phyloP scores from a whole-genome alignment of 768 basidiomycete genomes.

The Lactifluus subvellereus region DNA sequence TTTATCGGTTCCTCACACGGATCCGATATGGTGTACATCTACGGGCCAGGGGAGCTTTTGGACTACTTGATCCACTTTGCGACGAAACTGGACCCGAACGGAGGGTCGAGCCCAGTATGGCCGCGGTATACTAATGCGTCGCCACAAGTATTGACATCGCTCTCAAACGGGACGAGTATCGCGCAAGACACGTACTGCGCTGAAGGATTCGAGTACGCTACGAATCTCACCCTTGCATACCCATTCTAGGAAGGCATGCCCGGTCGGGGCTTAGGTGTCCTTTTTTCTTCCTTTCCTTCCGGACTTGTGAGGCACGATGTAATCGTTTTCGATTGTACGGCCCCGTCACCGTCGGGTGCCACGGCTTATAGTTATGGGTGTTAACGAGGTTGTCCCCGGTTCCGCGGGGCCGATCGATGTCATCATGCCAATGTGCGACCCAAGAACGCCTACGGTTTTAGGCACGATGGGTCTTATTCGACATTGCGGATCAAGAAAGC shows the following conservation, averaged over 20 bases:
- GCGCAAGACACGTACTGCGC: constrained; percentile 25
- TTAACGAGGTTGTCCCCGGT: too few relatives aligned
- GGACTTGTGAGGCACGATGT: too few relatives aligned
- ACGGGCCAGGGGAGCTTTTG: constrained; percentile 12
- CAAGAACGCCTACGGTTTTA: too few relatives aligned
- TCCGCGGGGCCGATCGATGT: too few relatives aligned
- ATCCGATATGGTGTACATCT: constrained; percentile 16
- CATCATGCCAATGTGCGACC: too few relatives aligned
- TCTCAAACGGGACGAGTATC: background rate
- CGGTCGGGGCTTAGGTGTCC: too few relatives aligned
- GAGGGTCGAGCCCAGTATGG: constrained; percentile 11
- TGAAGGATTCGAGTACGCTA: background rate
- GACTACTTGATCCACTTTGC: constrained; percentile 27
- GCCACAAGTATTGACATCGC: constrained; percentile 19
- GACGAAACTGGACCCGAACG: constrained; percentile 30
- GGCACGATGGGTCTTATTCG: too few relatives aligned
- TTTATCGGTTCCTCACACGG: constrained; percentile 28
- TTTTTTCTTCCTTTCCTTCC: too few relatives aligned
- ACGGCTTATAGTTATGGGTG: too few relatives aligned
- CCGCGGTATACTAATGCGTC: constrained; percentile 13
- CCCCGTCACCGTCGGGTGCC: too few relatives aligned
- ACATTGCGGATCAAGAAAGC: too few relatives aligned
- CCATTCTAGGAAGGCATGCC: background rate
- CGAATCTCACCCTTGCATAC: background rate
- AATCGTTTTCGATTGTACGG: too few relatives aligned